phyloP scores from a whole-genome alignment of 192 early-diverging fungal genomes.

The Piromyces sp. region DNA sequence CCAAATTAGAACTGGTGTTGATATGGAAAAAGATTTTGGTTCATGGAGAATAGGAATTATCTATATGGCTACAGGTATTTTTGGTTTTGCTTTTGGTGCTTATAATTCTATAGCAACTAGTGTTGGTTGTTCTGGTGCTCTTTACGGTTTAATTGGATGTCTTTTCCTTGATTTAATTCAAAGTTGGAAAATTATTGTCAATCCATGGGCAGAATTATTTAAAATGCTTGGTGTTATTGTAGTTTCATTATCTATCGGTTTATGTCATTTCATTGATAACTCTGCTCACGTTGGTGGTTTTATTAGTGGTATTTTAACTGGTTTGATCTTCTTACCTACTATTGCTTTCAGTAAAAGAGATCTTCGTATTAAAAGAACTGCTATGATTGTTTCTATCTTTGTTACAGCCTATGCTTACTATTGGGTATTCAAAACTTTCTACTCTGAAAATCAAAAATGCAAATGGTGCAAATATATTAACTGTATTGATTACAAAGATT shows the following conservation, averaged over 20 bases:
- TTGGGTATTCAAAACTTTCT: neutral
- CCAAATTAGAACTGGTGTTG: conserved; percentile 49
- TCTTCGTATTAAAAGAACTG: conserved; percentile 9
- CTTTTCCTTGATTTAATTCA: conserved; percentile 59
- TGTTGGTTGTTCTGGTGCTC: conserved; percentile 31
- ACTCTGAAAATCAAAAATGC: neutral
- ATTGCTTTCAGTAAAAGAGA: conserved; percentile 26
- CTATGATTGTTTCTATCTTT: conserved; percentile 10
- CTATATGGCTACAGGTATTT: conserved; percentile 55
- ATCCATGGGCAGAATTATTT: conserved; percentile 46
- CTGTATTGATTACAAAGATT: neutral
- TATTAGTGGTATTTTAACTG: conserved; percentile 40
- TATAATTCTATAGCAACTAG: conserved; percentile 35
- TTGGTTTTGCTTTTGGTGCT: conserved; percentile 65
- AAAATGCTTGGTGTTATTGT: conserved; percentile 44
- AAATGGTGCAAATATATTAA: neutral
- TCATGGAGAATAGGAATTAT: conserved; percentile 49
- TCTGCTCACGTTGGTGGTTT: conserved; percentile 76
- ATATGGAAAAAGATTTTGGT: conserved; percentile 62
- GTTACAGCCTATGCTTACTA: neutral
- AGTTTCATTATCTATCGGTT: conserved; percentile 49
- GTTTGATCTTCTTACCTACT: conserved; percentile 56
- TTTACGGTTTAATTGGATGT: conserved; percentile 54
- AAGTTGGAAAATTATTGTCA: conserved; percentile 50
- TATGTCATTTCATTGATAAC: conserved; percentile 62